Percentiles rank a stretch among this genome's conserved stretches.
Evolutionary conservation across 1,284 basidiomycete species (phyloP).

Genomic region (Sanghuangporus sanghuang): DNA sequence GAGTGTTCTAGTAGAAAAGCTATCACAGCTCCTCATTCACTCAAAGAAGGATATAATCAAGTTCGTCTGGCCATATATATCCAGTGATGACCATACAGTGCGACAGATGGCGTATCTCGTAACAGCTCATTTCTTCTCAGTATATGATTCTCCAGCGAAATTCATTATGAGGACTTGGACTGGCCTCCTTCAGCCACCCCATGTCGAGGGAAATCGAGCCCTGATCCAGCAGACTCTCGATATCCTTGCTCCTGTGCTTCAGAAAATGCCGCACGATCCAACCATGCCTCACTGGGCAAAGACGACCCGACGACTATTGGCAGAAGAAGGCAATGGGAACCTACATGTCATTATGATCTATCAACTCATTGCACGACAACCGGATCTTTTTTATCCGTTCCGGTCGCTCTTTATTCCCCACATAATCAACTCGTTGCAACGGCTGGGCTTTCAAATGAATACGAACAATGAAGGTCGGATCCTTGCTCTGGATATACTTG

Average conservation of each 20-base stretch:
- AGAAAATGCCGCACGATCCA: constrained; percentile 44
- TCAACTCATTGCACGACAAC: constrained; percentile 88
- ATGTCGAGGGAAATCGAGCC: constrained; percentile 72
- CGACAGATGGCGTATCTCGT: constrained; percentile 94
- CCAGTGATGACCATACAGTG: constrained; percentile 83
- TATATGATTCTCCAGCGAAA: constrained; percentile 88
- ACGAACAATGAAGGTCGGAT: constrained; percentile 80
- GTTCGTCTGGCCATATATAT: constrained; percentile 90
- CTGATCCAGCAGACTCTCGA: constrained; percentile 87
- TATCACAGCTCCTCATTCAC: constrained; percentile 71
- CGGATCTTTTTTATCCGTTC: constrained; percentile 90
- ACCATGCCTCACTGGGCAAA: constrained; percentile 86
- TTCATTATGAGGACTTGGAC: constrained; percentile 95
- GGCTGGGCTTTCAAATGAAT: constrained; percentile 76
- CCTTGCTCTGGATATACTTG: constrained; percentile 79
- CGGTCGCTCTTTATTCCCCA: constrained; percentile 95
- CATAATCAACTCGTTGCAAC: constrained; percentile 87
- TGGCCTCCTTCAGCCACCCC: constrained; percentile 81
- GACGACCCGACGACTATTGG: constrained; percentile 81
- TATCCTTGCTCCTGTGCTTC: constrained; percentile 86
- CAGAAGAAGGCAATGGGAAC: constrained; percentile 84
- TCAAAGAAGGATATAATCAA: constrained; percentile 94
- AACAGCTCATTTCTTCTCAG: constrained; percentile 91
- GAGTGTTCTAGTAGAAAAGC: constrained; percentile 85
- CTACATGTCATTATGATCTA: constrained; percentile 88